Evolutionary conservation across 1,284 basidiomycete species (phyloP).

Genomic region (Ceratobasidium theobromae): DNA sequence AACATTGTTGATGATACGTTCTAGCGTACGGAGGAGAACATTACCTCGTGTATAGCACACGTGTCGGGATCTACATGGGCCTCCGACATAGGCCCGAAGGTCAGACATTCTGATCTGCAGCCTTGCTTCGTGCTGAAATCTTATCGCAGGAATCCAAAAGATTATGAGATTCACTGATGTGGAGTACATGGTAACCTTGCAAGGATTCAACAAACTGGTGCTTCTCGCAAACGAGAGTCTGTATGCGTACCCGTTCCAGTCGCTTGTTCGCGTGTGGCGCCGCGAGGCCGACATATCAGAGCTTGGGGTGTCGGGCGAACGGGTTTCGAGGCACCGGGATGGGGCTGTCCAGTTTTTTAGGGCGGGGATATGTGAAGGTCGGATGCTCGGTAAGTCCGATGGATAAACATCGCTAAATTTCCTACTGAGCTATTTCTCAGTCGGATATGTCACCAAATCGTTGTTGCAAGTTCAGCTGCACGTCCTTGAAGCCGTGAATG

Average conservation of each 20-base stretch:
- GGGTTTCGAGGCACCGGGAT: constrained; percentile 52
- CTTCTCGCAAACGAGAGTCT: constrained; percentile 61
- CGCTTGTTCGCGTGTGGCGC: constrained; percentile 58
- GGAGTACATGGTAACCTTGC: constrained; percentile 57
- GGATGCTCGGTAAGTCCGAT: constrained; percentile 53
- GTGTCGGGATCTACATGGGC: constrained; percentile 65
- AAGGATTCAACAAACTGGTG: constrained; percentile 64
- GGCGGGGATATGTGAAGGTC: constrained; percentile 54
- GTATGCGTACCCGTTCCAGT: constrained; percentile 66
- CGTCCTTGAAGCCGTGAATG: constrained; percentile 46
- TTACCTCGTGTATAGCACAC: constrained; percentile 62
- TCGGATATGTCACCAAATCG: constrained; percentile 65
- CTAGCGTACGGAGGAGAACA: constrained; percentile 53
- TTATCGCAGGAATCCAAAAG: constrained; percentile 55
- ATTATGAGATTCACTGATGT: constrained; percentile 55
- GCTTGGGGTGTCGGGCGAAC: constrained; percentile 59
- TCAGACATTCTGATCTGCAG: background rate
- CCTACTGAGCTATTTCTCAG: constrained; percentile 44
- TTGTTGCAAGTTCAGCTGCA: constrained; percentile 59
- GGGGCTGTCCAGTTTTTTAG: constrained; percentile 60
- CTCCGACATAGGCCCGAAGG: constrained; percentile 40
- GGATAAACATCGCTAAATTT: background rate
- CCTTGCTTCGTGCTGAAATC: background rate
- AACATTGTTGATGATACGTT: constrained; percentile 26
- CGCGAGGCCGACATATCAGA: constrained; percentile 50